phyloP scores from a whole-genome alignment of 2,329 filamentous ascomycete genomes.

The Exophiala spinifera region DNA sequence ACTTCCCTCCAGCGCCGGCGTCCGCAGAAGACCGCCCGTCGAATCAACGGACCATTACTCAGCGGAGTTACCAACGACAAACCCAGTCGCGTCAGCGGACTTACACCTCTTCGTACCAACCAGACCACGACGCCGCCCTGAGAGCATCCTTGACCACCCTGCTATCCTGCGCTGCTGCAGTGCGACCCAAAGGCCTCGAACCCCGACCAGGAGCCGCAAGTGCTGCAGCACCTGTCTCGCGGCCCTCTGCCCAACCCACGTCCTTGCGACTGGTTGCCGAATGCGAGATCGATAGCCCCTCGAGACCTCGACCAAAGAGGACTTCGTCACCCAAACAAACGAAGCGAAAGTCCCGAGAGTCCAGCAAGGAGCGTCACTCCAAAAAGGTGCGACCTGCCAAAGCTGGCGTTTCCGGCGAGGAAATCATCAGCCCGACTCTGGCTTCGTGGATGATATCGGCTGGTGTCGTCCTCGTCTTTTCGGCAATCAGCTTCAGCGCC shows the following conservation, averaged over 20 bases:
- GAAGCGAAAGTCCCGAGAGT: conserved; percentile 31
- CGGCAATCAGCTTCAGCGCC: conserved; percentile 62
- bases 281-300: conserved; percentile 46
- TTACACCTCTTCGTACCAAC: conserved; percentile 64
- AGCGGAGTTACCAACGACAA: conserved; percentile 30
- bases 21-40: conserved; percentile 10
- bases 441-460: conserved; percentile 66
- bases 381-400: conserved; percentile 33
- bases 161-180: conserved; percentile 89
- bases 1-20: conserved; percentile 36
- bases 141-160: conserved; percentile 92
- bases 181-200: conserved; percentile 64
- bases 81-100: conserved; percentile 31
- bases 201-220: conserved; percentile 27
- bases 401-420: conserved; percentile 34
- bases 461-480: conserved; percentile 62
- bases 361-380: conserved; percentile 40
- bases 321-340: conserved; percentile 26
- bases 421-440: conserved; percentile 54
- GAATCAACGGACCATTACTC: conserved; percentile 19
- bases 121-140: conserved; percentile 89
- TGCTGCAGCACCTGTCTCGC: conserved; percentile 6
- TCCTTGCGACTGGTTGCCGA: conserved; percentile 58
- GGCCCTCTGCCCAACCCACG: conserved; percentile 26
- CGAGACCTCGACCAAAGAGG: conserved; percentile 25